Conservation (phyloP, 164 flowering plant species). For the Annona squamosa region DNA sequence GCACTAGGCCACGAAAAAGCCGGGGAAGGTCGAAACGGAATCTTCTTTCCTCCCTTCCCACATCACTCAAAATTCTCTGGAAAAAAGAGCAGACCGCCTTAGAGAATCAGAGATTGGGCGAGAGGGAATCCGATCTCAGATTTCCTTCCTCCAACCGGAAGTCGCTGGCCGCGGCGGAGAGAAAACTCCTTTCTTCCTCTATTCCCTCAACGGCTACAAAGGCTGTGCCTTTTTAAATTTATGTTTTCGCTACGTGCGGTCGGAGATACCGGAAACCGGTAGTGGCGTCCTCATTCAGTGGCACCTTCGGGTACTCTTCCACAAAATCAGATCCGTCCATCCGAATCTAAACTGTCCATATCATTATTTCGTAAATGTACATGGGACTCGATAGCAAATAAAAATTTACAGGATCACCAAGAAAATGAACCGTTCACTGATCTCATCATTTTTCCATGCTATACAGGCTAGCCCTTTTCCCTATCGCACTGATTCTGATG, state of each 20-base stretch:
- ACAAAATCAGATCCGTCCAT: too few relatives aligned
- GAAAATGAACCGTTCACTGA: too few relatives aligned
- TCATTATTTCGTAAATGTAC: too few relatives aligned
- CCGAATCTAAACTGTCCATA: too few relatives aligned
- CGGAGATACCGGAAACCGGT: too few relatives aligned
- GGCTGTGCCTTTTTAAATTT: conserved; percentile 1
- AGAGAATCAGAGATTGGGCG: conserved; percentile 1
- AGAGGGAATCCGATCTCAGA: background rate
- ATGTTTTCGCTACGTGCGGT: background rate
- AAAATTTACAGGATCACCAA: too few relatives aligned
- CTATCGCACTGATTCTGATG: too few relatives aligned
- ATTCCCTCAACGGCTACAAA: conserved; percentile 10
- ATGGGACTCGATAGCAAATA: too few relatives aligned
- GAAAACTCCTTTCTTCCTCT: background rate
- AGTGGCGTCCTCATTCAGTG: too few relatives aligned
- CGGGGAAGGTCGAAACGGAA: background rate
- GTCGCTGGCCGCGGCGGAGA: background rate
- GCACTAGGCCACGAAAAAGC: background rate
- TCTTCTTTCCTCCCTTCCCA: background rate
- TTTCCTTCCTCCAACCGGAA: background rate
- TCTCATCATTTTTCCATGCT: too few relatives aligned
- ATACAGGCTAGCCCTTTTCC: too few relatives aligned
- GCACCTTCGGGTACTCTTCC: too few relatives aligned
- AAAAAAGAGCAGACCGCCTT: conserved; percentile 1
- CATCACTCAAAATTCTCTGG: background rate